Conservation (phyloP, 257 asterid species). For the Jaltomata sinuosa region DNA sequence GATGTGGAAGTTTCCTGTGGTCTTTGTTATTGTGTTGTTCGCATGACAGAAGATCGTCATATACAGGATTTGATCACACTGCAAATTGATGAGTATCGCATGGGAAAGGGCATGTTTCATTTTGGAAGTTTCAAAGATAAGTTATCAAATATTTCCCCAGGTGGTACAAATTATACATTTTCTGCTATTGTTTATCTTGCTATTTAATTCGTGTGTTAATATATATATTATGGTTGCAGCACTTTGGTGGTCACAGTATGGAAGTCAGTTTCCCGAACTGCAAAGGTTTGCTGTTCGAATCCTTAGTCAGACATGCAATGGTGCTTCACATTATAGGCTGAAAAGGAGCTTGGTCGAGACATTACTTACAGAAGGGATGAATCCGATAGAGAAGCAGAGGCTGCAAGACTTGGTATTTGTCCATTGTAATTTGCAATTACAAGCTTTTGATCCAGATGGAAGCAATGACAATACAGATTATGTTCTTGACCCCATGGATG, state of each 20-base stretch:
- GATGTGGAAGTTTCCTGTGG: conserved; percentile 54
- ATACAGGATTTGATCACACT: conserved; percentile 12
- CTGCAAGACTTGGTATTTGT: conserved; percentile 26
- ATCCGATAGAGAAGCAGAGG: conserved; percentile 17
- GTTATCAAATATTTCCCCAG: conserved; percentile 26
- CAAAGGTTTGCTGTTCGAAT: conserved; percentile 41
- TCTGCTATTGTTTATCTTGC: not conserved
- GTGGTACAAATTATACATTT: conserved; percentile 11
- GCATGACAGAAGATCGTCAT: conserved; percentile 7
- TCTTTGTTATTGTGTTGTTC: conserved; percentile 21
- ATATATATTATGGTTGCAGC: conserved; percentile 22
- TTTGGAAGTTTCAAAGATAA: conserved; percentile 13
- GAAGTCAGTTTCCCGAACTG: conserved; percentile 40
- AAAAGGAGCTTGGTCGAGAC: conserved; percentile 29
- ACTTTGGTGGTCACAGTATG: conserved; percentile 54
- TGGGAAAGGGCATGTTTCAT: conserved; percentile 11
- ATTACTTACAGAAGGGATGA: conserved; percentile 16
- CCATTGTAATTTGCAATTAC: conserved; percentile 44
- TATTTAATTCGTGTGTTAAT: not conserved
- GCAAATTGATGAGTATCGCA: conserved; percentile 30
- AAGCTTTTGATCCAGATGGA: conserved; percentile 12
- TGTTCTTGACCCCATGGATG: conserved; percentile 17
- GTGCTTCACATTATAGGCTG: conserved; percentile 41
- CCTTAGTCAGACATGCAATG: conserved; percentile 52
- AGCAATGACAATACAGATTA: not conserved